phyloP scores from a whole-genome alignment of 1,139 yeast genomes.

The Blastobotrys ciferrii region DNA sequence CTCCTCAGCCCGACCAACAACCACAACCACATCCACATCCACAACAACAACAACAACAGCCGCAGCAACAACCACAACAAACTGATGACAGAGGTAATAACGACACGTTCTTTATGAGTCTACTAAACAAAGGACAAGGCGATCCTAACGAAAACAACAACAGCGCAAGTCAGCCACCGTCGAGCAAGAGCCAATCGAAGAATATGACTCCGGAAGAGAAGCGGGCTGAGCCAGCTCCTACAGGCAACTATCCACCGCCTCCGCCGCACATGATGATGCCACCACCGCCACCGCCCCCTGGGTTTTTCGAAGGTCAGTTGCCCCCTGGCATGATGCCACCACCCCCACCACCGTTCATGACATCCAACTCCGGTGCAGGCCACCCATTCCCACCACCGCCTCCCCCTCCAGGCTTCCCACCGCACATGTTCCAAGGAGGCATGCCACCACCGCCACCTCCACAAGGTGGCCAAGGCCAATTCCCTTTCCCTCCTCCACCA shows the following conservation, averaged over 20 bases:
- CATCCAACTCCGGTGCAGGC: conserved; percentile 10
- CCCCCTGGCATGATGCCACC: conserved; percentile 26
- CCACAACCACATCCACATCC: conserved; percentile 10
- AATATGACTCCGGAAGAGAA: conserved; percentile 2
- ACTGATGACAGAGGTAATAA: not conserved
- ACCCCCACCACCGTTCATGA: conserved; percentile 21
- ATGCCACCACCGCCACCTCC: conserved; percentile 16
- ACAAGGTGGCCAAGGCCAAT: conserved; percentile 9
- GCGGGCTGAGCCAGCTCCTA: not conserved
- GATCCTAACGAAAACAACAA: not conserved
- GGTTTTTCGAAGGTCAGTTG: conserved; percentile 4
- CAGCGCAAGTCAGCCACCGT: conserved; percentile 10
- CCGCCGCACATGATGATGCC: conserved; percentile 12
- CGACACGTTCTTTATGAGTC: conserved; percentile 3
- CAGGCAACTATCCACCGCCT: conserved; percentile 9
- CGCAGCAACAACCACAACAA: conserved; percentile 9
- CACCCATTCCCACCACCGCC: conserved; percentile 23
- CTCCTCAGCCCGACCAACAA: conserved; percentile 14
- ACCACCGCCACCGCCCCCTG: conserved; percentile 21
- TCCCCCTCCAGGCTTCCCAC: conserved; percentile 23
- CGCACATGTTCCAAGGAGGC: conserved; percentile 11
- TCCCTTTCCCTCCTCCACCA: conserved; percentile 13
- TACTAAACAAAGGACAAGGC: not conserved
- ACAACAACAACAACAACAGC: conserved; percentile 10
- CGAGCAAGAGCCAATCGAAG: conserved; percentile 11